Evolutionary conservation across 129 eudicot species (phyloP).

Genomic region (Escallonia herrerae): DNA sequence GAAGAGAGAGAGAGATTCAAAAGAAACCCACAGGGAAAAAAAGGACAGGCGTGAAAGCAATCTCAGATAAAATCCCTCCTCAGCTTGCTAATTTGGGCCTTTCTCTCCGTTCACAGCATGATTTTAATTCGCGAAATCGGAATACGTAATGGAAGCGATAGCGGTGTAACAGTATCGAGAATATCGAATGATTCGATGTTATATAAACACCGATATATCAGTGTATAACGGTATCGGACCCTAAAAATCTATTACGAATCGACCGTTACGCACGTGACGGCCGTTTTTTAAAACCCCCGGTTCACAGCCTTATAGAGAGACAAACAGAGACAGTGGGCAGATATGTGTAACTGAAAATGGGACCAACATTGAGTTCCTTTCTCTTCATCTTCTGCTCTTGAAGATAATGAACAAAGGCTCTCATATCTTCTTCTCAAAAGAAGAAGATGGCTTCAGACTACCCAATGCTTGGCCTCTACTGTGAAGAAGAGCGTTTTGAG

Average conservation of each 20-base stretch:
- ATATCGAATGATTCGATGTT: too few relatives aligned
- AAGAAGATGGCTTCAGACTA: constrained; percentile 25
- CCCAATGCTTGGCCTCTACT: constrained; percentile 32
- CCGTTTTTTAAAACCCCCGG: too few relatives aligned
- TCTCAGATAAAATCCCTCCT: constrained; percentile 40
- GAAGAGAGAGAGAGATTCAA: not conserved
- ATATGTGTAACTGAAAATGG: constrained; percentile 18
- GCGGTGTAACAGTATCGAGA: too few relatives aligned
- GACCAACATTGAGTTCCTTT: constrained; percentile 26
- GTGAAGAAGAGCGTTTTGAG: constrained; percentile 59
- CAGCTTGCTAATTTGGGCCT: constrained; percentile 28
- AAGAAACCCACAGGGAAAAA: constrained; percentile 5
- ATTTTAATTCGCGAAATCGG: too few relatives aligned
- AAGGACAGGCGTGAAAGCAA: constrained; percentile 39
- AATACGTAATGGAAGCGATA: too few relatives aligned
- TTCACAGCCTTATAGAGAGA: constrained; percentile 11
- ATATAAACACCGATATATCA: too few relatives aligned
- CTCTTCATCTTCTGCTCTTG: constrained; percentile 18
- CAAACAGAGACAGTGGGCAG: constrained; percentile 14
- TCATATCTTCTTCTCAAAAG: constrained; percentile 39
- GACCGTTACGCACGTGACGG: too few relatives aligned
- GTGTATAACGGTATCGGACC: too few relatives aligned
- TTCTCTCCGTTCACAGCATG: constrained; percentile 10
- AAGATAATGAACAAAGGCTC: constrained; percentile 58
- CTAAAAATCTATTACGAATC: too few relatives aligned